These are phyloP conservation scores for Kitagawia praeruptora DNA, from an alignment of 129 eudicot species.

Conservation along the genomic window DNA sequence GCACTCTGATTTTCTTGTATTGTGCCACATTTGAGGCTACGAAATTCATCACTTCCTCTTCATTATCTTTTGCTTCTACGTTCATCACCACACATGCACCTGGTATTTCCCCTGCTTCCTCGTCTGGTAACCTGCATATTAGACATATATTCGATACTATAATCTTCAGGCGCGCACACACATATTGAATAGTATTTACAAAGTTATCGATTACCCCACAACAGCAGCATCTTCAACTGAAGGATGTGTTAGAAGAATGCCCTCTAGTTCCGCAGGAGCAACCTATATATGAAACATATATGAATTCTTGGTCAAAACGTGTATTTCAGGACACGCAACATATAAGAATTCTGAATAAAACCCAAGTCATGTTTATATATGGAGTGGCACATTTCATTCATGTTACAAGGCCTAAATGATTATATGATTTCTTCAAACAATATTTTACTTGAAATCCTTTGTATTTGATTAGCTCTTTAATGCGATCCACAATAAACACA, in stretches of 20 bases:
- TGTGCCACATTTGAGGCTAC: slow-evolving; percentile 70
- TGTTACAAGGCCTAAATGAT: background rate
- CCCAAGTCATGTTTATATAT: background rate
- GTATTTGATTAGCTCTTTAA: slow-evolving; percentile 88
- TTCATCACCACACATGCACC: slow-evolving; percentile 81
- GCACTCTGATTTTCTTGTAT: slow-evolving; percentile 65
- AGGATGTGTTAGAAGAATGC: slow-evolving; percentile 74
- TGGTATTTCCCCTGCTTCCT: slow-evolving; percentile 94
- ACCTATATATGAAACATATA: slow-evolving; percentile 35
- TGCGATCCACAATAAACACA: slow-evolving; percentile 80
- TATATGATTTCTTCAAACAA: background rate
- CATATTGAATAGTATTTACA: background rate
- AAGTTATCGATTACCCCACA: slow-evolving; percentile 38
- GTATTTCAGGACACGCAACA: no score
- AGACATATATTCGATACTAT: background rate
- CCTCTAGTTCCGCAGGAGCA: slow-evolving; percentile 93
- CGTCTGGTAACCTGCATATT: slow-evolving; percentile 56
- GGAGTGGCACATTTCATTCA: background rate
- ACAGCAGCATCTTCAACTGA: slow-evolving; percentile 82
- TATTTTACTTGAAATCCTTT: slow-evolving; percentile 90
- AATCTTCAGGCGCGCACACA: background rate
- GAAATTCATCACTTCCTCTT: slow-evolving; percentile 66
- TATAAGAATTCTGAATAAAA: background rate
- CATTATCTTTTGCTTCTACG: slow-evolving; percentile 57
- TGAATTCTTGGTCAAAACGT: no score